phyloP scores from a whole-genome alignment of 768 basidiomycete genomes.

The Myochromella boudieri region DNA sequence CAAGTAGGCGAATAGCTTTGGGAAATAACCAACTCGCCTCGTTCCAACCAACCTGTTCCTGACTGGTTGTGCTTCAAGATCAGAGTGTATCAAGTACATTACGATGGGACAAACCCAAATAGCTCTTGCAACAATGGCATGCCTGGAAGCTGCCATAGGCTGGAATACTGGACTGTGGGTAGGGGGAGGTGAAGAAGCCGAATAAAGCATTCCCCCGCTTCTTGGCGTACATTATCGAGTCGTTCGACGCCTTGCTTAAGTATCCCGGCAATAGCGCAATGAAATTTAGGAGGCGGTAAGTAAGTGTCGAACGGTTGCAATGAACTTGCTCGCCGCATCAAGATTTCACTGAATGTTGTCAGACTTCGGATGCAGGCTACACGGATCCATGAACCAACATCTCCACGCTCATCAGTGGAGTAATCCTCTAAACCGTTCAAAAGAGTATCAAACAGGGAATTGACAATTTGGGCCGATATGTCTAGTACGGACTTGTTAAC shows the following conservation, averaged over 20 bases:
- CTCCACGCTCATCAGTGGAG: conserved; percentile 90
- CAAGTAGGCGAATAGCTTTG: conserved; percentile 63
- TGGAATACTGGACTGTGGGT: conserved; percentile 38
- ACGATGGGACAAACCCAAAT: conserved; percentile 44
- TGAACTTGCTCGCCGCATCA: conserved; percentile 45
- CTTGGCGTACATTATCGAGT: conserved; percentile 86
- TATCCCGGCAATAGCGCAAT: conserved; percentile 59
- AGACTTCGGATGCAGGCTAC: conserved; percentile 73
- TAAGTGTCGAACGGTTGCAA: conserved; percentile 53
- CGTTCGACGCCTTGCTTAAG: conserved; percentile 90
- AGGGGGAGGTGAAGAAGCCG: conserved; percentile 46
- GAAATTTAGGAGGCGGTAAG: conserved; percentile 59
- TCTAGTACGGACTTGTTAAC: conserved; percentile 43
- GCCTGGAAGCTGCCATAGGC: conserved; percentile 54
- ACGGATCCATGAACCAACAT: conserved; percentile 96
- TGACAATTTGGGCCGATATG: conserved; percentile 43
- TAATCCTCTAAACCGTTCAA: conserved; percentile 86
- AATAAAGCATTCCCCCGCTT: conserved; percentile 65
- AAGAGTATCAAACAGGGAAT: conserved; percentile 52
- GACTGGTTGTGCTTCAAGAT: conserved; percentile 30
- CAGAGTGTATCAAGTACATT: too few relatives aligned
- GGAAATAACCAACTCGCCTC: conserved; percentile 78
- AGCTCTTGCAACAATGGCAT: conserved; percentile 47
- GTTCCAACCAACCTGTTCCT: conserved; percentile 56
- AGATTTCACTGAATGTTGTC: conserved; percentile 46